Evolutionary conservation across 108 stramenopile genomes (phyloP), one percentile per base, ranked within the genome.

Genomic region (Parmales sp.): DNA sequence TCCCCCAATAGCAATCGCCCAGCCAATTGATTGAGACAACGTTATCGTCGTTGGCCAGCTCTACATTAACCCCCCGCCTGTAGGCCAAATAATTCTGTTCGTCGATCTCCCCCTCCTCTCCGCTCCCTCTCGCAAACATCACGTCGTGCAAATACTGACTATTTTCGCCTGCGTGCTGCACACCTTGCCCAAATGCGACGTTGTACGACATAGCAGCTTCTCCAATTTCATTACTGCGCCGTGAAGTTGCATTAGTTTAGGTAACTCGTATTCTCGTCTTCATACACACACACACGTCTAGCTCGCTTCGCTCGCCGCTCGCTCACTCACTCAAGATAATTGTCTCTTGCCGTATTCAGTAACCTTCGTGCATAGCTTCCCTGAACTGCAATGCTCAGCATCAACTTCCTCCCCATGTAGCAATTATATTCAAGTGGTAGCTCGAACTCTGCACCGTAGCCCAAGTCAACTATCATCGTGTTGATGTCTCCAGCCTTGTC

Each of bases 31-130:
- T 34, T 16, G 54, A 60, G 31, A 28, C 18, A 11, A 34, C 54
- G 54, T 60, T 28, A 34, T 60, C 54, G 26, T 60, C 54, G 54
- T 60, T 60, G 28, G 54, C 54, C 54, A 60, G 13, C 26, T 34
- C 36, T 3, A 60, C 3, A 28, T 34, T 60, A 28, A 60, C 1
- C 3, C 5, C 26, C 54, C 3, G 29, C 29, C 31, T 60, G 31
- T 11, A 16, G 11, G 11, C 11, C 11, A 43, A 16, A 16, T 11
- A 16, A 8, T 43, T 43, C 46, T 23, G 11, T 18, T 48, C 46
- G 5, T 23, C 46, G 23, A 23, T 23, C 46, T 48, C 46, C 22
- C 46, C 46, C 5, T 48, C 16, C n/a, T n/a, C n/a, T n/a, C n/a
- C n/a, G 4, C 16, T 13, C 46, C 46, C 11, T 23, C 46, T 13